These are phyloP conservation scores for Mycena sp. DNA, from an alignment of 1,284 basidiomycete species.

Conservation along the genomic window DNA sequence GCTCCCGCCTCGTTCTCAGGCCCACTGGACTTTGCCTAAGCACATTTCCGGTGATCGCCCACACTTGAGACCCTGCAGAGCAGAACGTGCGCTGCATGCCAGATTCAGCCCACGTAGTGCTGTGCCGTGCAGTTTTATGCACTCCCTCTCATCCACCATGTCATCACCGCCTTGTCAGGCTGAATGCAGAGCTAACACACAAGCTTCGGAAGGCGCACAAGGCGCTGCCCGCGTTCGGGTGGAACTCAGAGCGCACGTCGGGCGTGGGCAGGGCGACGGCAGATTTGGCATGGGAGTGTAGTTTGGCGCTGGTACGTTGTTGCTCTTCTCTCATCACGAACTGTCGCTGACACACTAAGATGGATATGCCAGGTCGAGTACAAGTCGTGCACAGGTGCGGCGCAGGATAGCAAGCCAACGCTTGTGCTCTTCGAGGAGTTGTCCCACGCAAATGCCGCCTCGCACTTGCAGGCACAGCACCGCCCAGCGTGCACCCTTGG, in stretches of 20 bases:
- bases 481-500: constrained; percentile 43
- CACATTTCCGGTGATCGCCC: no score
- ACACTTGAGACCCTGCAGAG: no score
- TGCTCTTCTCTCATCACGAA: neutral
- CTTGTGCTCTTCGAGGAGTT: constrained; percentile 89
- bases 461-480: constrained; percentile 58
- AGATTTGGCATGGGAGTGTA: constrained; percentile 82
- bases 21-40: no score
- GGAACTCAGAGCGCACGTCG: constrained; percentile 85
- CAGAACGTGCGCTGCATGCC: no score
- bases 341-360: neutral
- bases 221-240: constrained; percentile 79
- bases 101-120: no score
- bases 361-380: constrained; percentile 81
- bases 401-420: constrained; percentile 46
- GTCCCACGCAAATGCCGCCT: constrained; percentile 88
- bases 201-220: constrained; percentile 88
- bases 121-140: no score
- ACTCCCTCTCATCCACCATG: constrained; percentile 66
- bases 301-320: constrained; percentile 84
- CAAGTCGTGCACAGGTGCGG: constrained; percentile 64
- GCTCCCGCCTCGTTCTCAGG: no score
- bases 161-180: constrained; percentile 52
- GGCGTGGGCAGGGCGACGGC: constrained; percentile 62
- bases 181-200: constrained; percentile 71